Evolutionary conservation across 805 yeast species (phyloP), one percentile per base, ranked within the genome.

Genomic region (Starmera amethionina): DNA sequence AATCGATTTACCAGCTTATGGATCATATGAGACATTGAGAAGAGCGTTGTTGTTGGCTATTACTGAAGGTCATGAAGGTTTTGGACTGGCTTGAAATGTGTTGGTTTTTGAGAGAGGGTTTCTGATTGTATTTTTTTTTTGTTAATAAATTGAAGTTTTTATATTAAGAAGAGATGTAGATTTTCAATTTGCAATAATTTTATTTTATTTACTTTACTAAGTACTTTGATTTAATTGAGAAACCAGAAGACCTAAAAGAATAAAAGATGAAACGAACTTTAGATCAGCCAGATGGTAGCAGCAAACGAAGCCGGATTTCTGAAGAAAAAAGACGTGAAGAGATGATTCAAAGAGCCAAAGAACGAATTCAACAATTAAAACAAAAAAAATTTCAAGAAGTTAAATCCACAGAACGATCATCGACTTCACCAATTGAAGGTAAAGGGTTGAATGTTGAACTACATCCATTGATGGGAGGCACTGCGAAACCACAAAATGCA

Each of bases 11-110:
- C 99, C 99, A 0, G 93, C 87, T 19, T 93, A 93, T 62, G 95
- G 82, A 40, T 76, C 83, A 7, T 93, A 90, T 57, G 96, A 87
- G 42, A 79, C 84, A 16, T 68, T 93, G 40, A 74, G 97, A 46
- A 82, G 86, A 3, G 78, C 93, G 1, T 60, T 93, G 46, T 63
- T 89, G 47, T 58, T 84, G 48, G 97, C 98, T 0, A 77, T 93
- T 14, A 84, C 88, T 22, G 98, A 93, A 61, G 97, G 97, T 15
- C 82, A 84, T 53, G 96, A 86, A 67, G 97, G 97, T 3, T 93
- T 93, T 64, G 97, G 97, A 11, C 72, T 88, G 56, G 94, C 90
- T 12, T 74, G 51, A 55, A 16, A 16, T 16, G 18, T 16, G 18
- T 4, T 16, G 4, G 18, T 16, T 16, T 3, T 16, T 16, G 18